A percentile compares a stretch with the other conserved stretches of the same genome.
These are phyloP conservation scores for Knufia fluminis DNA, from an alignment of 2,329 filamentous ascomycete species.

Conservation along the genomic window DNA sequence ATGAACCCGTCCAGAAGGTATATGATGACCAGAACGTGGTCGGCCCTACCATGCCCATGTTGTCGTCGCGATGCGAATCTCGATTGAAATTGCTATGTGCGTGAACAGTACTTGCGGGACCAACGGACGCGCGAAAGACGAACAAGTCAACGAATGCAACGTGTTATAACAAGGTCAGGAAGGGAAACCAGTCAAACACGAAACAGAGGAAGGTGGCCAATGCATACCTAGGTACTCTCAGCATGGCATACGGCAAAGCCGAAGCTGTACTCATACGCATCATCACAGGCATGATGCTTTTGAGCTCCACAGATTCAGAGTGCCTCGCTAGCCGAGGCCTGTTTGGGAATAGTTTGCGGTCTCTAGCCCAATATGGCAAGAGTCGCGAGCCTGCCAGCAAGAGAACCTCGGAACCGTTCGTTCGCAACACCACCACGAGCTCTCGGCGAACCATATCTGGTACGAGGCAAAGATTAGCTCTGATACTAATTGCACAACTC, in stretches of 20 bases:
- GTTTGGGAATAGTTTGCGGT: background rate
- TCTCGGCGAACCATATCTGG: too few species aligned
- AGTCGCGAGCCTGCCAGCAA: too few species aligned
- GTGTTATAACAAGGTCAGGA: background rate
- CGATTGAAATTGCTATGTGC: background rate
- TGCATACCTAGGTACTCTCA: background rate
- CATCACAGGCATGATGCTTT: too few species aligned
- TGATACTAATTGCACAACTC: too few species aligned
- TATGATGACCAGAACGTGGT: constrained; percentile 9
- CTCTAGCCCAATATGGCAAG: too few species aligned
- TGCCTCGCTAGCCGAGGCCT: background rate
- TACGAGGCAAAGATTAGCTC: too few species aligned
- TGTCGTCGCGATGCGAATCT: background rate
- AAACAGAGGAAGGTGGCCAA: background rate
- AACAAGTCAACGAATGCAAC: background rate
- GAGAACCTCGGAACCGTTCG: too few species aligned
- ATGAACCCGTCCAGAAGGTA: constrained; percentile 16
- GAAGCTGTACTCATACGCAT: too few species aligned
- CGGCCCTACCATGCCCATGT: constrained; percentile 1
- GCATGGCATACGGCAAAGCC: background rate
- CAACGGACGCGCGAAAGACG: background rate
- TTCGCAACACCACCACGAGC: too few species aligned
- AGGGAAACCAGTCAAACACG: background rate
- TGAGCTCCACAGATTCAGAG: background rate
- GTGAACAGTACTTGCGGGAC: background rate